A percentile compares a stretch with the other conserved stretches of the same genome.
Conservation (phyloP, 306 rosid species). For the Fragaria nilgerrensis region DNA sequence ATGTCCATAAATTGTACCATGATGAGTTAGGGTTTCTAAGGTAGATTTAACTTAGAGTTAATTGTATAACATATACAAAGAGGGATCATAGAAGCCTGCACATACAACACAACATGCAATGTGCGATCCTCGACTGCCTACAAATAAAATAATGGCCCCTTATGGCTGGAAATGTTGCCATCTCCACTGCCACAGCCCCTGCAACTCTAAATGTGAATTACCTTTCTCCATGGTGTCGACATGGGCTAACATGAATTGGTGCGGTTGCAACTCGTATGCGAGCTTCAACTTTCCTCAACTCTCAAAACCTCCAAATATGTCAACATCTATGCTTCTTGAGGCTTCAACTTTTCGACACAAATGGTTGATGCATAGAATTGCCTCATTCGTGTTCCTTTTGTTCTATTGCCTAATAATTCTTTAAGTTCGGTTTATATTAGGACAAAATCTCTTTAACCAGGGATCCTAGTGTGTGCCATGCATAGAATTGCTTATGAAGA, state of each 20-base stretch:
- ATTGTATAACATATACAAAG: too few relatives aligned
- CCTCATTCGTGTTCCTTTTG: too few relatives aligned
- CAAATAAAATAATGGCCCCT: not conserved
- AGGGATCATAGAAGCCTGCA: not conserved
- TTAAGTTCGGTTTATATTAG: not conserved
- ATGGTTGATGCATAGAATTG: too few relatives aligned
- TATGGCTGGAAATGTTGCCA: constrained; percentile 10
- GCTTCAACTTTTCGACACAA: not conserved
- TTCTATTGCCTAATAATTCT: too few relatives aligned
- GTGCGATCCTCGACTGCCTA: not conserved
- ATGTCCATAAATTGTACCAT: not conserved
- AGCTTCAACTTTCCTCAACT: not conserved
- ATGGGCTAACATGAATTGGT: constrained; percentile 53
- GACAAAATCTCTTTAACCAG: not conserved
- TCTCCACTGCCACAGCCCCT: not conserved
- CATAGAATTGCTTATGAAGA: not conserved
- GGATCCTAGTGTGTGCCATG: not conserved
- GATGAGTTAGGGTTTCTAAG: not conserved
- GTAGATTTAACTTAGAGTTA: not conserved
- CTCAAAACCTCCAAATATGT: constrained; percentile 72
- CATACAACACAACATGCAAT: not conserved
- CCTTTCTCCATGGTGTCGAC: constrained; percentile 57
- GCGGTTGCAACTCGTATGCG: constrained; percentile 15
- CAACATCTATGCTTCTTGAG: constrained; percentile 37
- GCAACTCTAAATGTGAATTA: constrained; percentile 10